Conservation (phyloP, 768 basidiomycete species). For the Nevesoporus exiguus region DNA sequence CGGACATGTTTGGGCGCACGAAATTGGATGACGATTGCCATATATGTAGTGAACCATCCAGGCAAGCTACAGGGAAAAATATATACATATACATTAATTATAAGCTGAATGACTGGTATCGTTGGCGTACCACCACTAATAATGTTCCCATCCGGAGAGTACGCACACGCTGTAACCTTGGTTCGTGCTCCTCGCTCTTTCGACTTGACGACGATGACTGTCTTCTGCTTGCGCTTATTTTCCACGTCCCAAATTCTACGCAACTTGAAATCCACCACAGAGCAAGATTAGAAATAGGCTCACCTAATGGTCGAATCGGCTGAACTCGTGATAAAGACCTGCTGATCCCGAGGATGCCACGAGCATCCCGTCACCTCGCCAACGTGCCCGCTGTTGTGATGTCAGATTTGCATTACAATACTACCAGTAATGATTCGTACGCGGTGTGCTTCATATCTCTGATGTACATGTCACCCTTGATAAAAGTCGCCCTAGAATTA, state of each 20-base stretch:
- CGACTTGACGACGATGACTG: conserved; percentile 94
- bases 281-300: conserved; percentile 13
- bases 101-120: conserved; percentile 8
- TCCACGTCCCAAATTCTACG: conserved; percentile 91
- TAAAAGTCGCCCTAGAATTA: conserved; percentile 65
- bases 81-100: background rate
- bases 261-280: conserved; percentile 3
- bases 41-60: conserved; percentile 90
- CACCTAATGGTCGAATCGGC: conserved; percentile 94
- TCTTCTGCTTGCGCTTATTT: conserved; percentile 90
- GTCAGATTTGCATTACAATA: conserved; percentile 8
- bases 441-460: conserved; percentile 99
- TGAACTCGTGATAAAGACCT: conserved; percentile 88
- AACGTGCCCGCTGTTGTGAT: conserved; percentile 79
- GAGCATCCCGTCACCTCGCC: conserved; percentile 84
- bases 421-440: conserved; percentile 46
- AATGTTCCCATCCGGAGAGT: conserved; percentile 83
- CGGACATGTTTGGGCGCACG: conserved; percentile 81
- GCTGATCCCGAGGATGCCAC: conserved; percentile 88
- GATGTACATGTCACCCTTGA: conserved; percentile 97
- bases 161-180: conserved; percentile 82
- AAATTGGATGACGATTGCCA: conserved; percentile 94
- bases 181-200: conserved; percentile 94
- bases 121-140: conserved; percentile 76
- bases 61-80: conserved; percentile 53